Evolutionary conservation across 768 basidiomycete genomes (phyloP), one percentile per base, ranked within the genome.

Genomic region (Hygrocybe punicea): DNA sequence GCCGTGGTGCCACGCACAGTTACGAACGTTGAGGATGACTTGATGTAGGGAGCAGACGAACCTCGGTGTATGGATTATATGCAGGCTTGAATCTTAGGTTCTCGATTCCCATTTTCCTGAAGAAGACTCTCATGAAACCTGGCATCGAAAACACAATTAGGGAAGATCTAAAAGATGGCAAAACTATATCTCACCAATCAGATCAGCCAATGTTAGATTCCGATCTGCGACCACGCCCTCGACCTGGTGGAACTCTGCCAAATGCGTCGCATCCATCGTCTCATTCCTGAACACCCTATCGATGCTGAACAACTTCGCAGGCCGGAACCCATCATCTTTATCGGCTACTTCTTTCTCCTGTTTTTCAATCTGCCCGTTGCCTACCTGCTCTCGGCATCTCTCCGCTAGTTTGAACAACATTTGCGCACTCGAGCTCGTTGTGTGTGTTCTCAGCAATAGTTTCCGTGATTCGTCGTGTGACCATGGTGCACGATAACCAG

Each of bases 191-290:
- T 46, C 61, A 93, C 94, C 95, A 61, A 99, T 98, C 58, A 99
- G 78, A 69, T 98, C 94, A 16, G 93, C 96, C 24, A 99, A 77
- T 1, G 96, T 98, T 58, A 99, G 75, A 50, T 86, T 85, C 62
- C 86, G 84, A 72, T 99, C 97, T 9, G 97, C 97, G 24, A 99
- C 93, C 46, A 99, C 97, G 51, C 97, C 97, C 71, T 99, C 97
- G n/a, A 99, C 97, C 73, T 99, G 97, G 70, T 98, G 96, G 80
- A 99, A 99, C 73, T 99, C 97, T 4, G 97, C 97, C 60, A 99
- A 67, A 78, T 99, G 97, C 16, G 97, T 99, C 45, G 94, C 94
- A 71, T 99, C 97, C 82, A 92, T 91, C 0, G 97, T 92, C 73
- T 99, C 97, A 65, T 99, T 99, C 69, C 97, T 81, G 86, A 98